Conservation (phyloP, 139 green algal genomes). For the Haematococcus sp. region DNA sequence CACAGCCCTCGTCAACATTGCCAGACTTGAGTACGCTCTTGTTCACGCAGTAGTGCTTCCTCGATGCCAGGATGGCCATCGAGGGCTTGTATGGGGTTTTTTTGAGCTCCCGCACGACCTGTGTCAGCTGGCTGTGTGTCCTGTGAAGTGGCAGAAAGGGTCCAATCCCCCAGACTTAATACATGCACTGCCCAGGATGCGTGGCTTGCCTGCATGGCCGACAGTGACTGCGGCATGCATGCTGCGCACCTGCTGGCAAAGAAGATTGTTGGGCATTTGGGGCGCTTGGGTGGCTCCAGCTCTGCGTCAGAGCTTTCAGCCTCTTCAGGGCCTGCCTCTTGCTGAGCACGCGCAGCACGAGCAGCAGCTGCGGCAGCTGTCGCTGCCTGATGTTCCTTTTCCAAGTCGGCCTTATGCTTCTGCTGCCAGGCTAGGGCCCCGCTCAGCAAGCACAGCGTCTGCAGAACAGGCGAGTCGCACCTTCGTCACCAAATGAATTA, state of each 20-base stretch:
- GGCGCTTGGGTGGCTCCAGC: neutral
- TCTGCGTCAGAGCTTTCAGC: neutral
- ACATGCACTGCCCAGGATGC: neutral
- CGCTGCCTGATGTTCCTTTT: neutral
- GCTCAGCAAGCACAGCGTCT: constrained; percentile 89
- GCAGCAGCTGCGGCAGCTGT: no score
- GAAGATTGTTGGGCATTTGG: constrained; percentile 3
- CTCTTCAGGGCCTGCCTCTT: neutral
- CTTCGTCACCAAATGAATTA: no score
- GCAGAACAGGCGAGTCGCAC: no score
- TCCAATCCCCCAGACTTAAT: no score
- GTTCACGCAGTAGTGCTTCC: constrained; percentile 91
- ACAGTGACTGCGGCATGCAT: neutral
- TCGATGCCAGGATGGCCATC: constrained; percentile 84
- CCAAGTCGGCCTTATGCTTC: constrained; percentile 9
- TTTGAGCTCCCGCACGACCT: constrained; percentile 92
- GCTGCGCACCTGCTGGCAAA: neutral
- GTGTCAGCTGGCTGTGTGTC: constrained; percentile 10
- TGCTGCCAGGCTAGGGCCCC: constrained; percentile 67
- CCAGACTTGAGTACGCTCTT: constrained; percentile 42
- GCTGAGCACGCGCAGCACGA: no score
- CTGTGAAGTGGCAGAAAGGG: neutral
- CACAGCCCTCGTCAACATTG: constrained; percentile 74
- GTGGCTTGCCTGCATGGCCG: neutral
- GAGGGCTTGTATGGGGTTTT: constrained; percentile 68